phyloP scores from a whole-genome alignment of 2,329 filamentous ascomycete species.

The Talaromyces verruculosus region DNA sequence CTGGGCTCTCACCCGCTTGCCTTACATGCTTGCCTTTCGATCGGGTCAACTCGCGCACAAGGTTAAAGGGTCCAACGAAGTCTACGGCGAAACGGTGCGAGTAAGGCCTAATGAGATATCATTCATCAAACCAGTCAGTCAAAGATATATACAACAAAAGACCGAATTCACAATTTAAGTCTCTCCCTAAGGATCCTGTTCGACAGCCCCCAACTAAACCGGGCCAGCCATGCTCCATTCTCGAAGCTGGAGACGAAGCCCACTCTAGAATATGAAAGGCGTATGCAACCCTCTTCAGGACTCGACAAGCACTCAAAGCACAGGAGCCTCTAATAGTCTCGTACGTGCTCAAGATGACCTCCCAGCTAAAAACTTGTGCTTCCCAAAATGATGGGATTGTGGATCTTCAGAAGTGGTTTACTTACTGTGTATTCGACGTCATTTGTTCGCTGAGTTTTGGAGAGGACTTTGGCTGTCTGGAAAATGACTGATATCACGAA shows the following conservation, averaged over 20 bases:
- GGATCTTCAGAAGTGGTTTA: slow-evolving; percentile 1
- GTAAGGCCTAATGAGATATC: slow-evolving; percentile 45
- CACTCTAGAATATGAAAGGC: slow-evolving; percentile 40
- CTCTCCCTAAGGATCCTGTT: slow-evolving; percentile 15
- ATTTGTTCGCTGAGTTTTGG: not conserved
- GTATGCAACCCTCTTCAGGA: slow-evolving; percentile 45
- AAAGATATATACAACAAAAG: slow-evolving; percentile 45
- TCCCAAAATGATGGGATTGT: not conserved
- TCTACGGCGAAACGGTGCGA: slow-evolving; percentile 42
- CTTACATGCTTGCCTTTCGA: slow-evolving; percentile 29
- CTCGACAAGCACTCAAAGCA: slow-evolving; percentile 42
- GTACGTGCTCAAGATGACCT: slow-evolving; percentile 35
- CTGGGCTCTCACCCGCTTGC: slow-evolving; percentile 33
- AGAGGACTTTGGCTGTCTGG: not conserved
- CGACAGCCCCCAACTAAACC: slow-evolving; percentile 1
- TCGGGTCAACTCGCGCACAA: too few species aligned
- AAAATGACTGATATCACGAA: slow-evolving; percentile 7
- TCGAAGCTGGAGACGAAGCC: slow-evolving; percentile 31
- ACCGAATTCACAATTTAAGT: slow-evolving; percentile 32
- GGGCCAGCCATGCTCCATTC: not conserved
- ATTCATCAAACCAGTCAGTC: slow-evolving; percentile 39
- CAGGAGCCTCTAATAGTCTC: slow-evolving; percentile 31
- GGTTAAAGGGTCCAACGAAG: slow-evolving; percentile 28
- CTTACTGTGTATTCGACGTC: not conserved
- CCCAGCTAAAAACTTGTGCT: not conserved